These are phyloP conservation scores for Aspergillus fumigatiaffinis DNA, from an alignment of 2,329 filamentous ascomycete species.

Conservation along the genomic window DNA sequence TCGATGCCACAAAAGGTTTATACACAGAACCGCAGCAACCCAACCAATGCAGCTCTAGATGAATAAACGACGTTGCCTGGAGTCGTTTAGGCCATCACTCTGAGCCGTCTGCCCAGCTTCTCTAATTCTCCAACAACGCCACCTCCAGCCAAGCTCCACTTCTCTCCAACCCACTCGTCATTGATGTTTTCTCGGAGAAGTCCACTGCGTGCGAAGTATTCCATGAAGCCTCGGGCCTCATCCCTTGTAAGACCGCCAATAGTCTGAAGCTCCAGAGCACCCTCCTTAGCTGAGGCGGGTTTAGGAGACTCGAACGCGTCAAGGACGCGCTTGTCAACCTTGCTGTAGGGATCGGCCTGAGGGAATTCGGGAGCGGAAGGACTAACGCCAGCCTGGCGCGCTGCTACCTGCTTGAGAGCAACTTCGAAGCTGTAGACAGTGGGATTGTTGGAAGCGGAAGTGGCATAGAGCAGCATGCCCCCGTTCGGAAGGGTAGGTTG, in stretches of 20 bases:
- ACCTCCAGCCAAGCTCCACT: conserved; percentile 77
- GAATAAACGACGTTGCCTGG: not conserved
- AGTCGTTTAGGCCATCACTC: conserved; percentile 23
- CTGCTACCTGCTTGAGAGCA: conserved; percentile 52
- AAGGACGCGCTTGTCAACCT: conserved; percentile 51
- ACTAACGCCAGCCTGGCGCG: conserved; percentile 38
- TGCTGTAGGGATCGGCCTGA: conserved; percentile 50
- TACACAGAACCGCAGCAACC: not conserved
- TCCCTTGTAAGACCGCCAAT: conserved; percentile 66
- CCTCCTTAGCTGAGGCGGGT: conserved; percentile 21
- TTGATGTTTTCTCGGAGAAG: conserved; percentile 68
- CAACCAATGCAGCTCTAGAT: not conserved
- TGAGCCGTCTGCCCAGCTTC: conserved; percentile 53
- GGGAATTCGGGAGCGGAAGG: conserved; percentile 41
- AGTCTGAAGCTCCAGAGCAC: conserved; percentile 46
- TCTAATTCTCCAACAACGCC: conserved; percentile 86
- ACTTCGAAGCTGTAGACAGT: conserved; percentile 64
- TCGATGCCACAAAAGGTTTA: conserved; percentile 1
- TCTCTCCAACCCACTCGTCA: conserved; percentile 68
- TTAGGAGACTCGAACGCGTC: conserved; percentile 36
- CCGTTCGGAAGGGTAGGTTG: conserved; percentile 59
- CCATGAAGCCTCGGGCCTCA: conserved; percentile 77
- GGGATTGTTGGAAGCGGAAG: conserved; percentile 67
- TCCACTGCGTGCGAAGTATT: conserved; percentile 89
- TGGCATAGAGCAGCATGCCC: conserved; percentile 72